Base-by-base conservation (phyloP, 345 rosid species). In the Ailanthus altissimus region DNA sequence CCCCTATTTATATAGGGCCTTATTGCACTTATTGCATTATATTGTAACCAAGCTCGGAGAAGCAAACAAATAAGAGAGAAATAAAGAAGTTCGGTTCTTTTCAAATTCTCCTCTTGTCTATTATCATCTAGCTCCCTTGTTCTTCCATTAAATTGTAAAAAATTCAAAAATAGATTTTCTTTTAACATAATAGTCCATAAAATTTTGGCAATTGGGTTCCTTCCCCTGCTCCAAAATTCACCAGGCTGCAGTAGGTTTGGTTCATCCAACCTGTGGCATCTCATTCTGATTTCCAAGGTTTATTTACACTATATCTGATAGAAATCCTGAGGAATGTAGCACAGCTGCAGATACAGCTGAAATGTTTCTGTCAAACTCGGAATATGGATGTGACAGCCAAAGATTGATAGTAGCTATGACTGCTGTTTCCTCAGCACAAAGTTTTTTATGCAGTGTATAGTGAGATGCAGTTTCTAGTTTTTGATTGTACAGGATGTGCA, bases 271-370 rank as follows among this genome's bases (percentile, higher is more conserved):
- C 5, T 92, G 93, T 15, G 94, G 97, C 80, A 92, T 94, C 80
- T 94, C 98, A 13, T 82, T 92, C 58, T 83, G 97, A 77, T 92
- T 94, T 77, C 97, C 97, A 2, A 90, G 97, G 72, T 94, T 89
- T 68, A 80, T 89, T 23, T 60, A 86, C 62, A 14, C 65, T 13
- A 87, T 82, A 23, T 10, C 69, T 0, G 93, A 91, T 56, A 83
- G 89, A 78, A 87, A 79, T 65, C 88, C 94, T 0, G 97, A 94
- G 78, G 97, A 94, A 43, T 94, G 98, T 63, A 92, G 92, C 84
- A 85, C 92, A 5, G 85, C 94, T 14, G 81, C 79, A 46, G 97
- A 91, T 73, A 70, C 91, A 10, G 94, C 94, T 10, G 92, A 90
- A 67, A 86, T 91, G 92, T 94, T 92, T 75, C 86, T 81, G 91